A percentile compares a stretch with the other conserved stretches of the same genome.
These are phyloP conservation scores for Tricholoma saponaceum DNA, from an alignment of 768 basidiomycete genomes.

Conservation along the genomic window DNA sequence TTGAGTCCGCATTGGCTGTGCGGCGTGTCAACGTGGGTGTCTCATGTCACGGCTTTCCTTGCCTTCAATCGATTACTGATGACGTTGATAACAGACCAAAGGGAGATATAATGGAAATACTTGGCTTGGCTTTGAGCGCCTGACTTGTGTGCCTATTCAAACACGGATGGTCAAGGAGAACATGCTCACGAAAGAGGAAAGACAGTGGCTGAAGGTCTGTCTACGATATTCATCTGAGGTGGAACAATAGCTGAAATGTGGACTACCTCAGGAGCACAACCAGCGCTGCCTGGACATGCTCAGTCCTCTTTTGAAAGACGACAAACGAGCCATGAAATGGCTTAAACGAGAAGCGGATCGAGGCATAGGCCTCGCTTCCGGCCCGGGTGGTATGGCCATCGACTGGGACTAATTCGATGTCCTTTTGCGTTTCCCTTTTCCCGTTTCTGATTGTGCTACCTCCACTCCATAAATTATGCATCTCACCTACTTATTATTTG, in stretches of 20 bases:
- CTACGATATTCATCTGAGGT: constrained; percentile 5
- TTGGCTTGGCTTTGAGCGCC: constrained; percentile 89
- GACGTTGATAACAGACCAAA: constrained; percentile 47
- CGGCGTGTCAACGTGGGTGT: constrained; percentile 48
- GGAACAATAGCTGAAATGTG: background rate
- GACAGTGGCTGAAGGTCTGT: constrained; percentile 76
- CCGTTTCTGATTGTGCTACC: constrained; percentile 7
- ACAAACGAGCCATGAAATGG: constrained; percentile 80
- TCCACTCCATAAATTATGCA: background rate
- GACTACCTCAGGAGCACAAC: constrained; percentile 65
- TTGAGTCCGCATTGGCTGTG: constrained; percentile 83
- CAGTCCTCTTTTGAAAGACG: constrained; percentile 63
- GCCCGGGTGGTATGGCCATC: constrained; percentile 68
- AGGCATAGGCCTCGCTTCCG: constrained; percentile 67
- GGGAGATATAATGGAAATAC: constrained; percentile 65
- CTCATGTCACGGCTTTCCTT: constrained; percentile 9
- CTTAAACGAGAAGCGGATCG: constrained; percentile 73
- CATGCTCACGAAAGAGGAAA: constrained; percentile 85
- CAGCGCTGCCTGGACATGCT: constrained; percentile 63
- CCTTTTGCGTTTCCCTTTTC: constrained; percentile 1
- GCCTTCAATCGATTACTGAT: background rate
- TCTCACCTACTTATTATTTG: background rate
- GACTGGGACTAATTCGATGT: constrained; percentile 65
- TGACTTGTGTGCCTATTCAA: constrained; percentile 94
- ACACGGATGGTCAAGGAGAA: constrained; percentile 81